A percentile compares a stretch with the other conserved stretches of the same genome.
These are phyloP conservation scores for Suillus alpinus DNA, from an alignment of 768 basidiomycete species.

Conservation along the genomic window DNA sequence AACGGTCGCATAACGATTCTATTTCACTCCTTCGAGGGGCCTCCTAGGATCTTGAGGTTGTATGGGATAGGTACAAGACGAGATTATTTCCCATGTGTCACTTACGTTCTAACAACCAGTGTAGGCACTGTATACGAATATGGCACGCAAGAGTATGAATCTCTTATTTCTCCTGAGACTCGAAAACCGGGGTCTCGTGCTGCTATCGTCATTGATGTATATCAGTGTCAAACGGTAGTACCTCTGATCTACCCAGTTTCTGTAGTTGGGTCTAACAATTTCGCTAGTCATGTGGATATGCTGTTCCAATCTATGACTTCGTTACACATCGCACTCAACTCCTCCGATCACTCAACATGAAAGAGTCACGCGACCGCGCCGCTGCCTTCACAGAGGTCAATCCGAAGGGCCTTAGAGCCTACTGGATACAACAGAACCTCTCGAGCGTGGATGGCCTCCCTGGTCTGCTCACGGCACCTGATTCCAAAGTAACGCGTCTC, in stretches of 20 bases:
- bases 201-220: conserved; percentile 57
- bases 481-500: conserved; percentile 10
- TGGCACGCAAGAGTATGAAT: conserved; percentile 59
- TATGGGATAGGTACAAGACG: conserved; percentile 50
- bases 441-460: conserved; percentile 60
- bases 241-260: neutral
- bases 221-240: conserved; percentile 49
- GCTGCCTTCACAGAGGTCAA: conserved; percentile 13
- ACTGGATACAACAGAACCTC: conserved; percentile 51
- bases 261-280: neutral
- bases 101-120: neutral
- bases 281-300: conserved; percentile 64
- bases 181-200: conserved; percentile 60
- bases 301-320: conserved; percentile 62
- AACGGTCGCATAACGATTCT: conserved; percentile 63
- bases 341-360: conserved; percentile 37
- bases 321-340: conserved; percentile 53
- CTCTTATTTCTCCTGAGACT: conserved; percentile 42
- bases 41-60: conserved; percentile 55
- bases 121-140: conserved; percentile 62
- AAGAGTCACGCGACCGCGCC: conserved; percentile 40
- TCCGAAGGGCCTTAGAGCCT: conserved; percentile 44
- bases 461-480: conserved; percentile 36
- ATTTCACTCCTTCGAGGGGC: conserved; percentile 61
- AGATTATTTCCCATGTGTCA: neutral